Conservation (phyloP, 495 filamentous ascomycete genomes). For the Penicillium nucicola region DNA sequence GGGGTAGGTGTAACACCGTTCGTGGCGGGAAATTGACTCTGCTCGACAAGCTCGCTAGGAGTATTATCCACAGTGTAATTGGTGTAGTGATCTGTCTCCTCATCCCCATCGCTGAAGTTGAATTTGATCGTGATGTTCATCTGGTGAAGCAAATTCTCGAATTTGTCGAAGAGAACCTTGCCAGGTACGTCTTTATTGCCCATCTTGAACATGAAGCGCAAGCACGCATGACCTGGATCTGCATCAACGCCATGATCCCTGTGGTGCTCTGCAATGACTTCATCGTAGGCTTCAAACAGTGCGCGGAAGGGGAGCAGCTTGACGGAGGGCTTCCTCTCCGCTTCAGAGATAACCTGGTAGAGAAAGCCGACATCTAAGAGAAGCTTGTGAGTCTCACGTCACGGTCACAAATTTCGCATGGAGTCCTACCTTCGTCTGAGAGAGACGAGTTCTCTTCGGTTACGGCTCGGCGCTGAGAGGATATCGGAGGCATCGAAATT, state of each 20-base stretch:
- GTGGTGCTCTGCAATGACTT: conserved; percentile 62
- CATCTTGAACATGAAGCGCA: conserved; percentile 78
- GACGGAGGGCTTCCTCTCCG: conserved; percentile 61
- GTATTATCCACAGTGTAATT: conserved; percentile 19
- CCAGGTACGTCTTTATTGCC: conserved; percentile 52
- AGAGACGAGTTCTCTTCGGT: conserved; percentile 46
- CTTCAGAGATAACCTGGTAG: conserved; percentile 70
- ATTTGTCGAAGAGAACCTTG: conserved; percentile 58
- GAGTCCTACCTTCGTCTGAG: conserved; percentile 59
- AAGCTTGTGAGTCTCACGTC: neutral
- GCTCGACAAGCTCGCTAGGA: conserved; percentile 15
- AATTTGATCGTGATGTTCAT: conserved; percentile 68
- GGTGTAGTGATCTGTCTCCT: conserved; percentile 25
- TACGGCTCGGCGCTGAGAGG: conserved; percentile 48
- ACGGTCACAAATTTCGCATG: conserved; percentile 5
- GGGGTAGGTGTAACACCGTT: conserved; percentile 28
- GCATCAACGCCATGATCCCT: conserved; percentile 61
- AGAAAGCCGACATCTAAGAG: conserved; percentile 71
- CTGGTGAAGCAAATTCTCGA: conserved; percentile 59
- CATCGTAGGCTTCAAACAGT: conserved; percentile 76
- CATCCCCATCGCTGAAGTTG: conserved; percentile 5
- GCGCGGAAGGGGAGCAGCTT: conserved; percentile 70
- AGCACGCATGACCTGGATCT: conserved; percentile 69
- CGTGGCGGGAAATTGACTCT: conserved; percentile 15
- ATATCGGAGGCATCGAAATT: conserved; percentile 58